Evolutionary conservation across 2,329 filamentous ascomycete species (phyloP).

Genomic region (Pyrenophora graminea): DNA sequence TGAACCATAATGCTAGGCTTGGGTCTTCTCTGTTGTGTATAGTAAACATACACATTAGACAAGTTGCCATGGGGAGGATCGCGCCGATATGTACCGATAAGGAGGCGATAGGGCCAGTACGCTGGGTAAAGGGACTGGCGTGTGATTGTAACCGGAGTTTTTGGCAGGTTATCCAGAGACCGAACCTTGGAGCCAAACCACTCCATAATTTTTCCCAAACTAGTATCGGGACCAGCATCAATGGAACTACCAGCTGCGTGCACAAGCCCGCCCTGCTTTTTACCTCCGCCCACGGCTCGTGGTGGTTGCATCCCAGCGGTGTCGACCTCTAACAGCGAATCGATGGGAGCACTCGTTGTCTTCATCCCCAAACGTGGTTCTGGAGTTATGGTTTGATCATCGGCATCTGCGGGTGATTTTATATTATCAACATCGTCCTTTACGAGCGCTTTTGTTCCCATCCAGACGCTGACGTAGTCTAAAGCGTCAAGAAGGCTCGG

Average conservation of each 20-base stretch:
- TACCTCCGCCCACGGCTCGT: not conserved
- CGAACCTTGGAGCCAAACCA: not conserved
- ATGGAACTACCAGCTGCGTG: not conserved
- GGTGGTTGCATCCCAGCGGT: conserved; percentile 62
- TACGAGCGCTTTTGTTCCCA: not conserved
- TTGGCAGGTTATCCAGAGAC: not conserved
- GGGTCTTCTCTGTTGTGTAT: not conserved
- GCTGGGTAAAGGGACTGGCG: not conserved
- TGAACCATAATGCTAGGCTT: not conserved
- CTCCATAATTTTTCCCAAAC: not conserved
- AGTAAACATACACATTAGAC: not conserved
- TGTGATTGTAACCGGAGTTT: not conserved
- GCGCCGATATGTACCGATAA: not conserved
- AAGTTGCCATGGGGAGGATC: not conserved
- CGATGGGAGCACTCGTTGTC: conserved; percentile 47
- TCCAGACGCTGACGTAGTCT: not conserved
- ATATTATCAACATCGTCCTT: too few relatives aligned
- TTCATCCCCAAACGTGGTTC: not conserved
- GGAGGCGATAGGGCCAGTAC: not conserved
- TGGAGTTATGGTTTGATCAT: too few relatives aligned
- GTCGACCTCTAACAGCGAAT: conserved; percentile 54
- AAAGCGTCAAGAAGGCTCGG: not conserved
- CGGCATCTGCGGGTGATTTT: too few relatives aligned
- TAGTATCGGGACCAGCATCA: not conserved
- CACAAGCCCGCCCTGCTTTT: not conserved